phyloP scores from a whole-genome alignment of 257 asterid genomes.

The Capsicum baccatum region DNA sequence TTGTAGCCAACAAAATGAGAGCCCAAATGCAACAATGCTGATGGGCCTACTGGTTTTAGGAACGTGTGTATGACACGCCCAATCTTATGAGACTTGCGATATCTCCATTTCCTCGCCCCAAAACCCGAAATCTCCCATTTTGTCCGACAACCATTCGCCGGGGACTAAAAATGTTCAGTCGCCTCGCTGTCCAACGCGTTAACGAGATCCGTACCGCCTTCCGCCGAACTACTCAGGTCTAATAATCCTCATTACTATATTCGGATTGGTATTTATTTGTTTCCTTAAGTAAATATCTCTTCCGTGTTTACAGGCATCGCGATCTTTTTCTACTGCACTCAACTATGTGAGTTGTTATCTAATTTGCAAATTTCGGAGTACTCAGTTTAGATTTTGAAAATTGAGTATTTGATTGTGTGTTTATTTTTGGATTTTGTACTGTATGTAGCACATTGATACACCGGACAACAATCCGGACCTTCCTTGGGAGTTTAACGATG shows the following conservation, averaged over 20 bases:
- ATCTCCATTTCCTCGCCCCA: conserved; percentile 32
- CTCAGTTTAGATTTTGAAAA: conserved; percentile 25
- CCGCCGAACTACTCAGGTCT: conserved; percentile 73
- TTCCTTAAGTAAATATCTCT: neutral
- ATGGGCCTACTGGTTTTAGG: conserved; percentile 44
- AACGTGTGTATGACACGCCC: conserved; percentile 29
- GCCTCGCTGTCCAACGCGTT: conserved; percentile 73
- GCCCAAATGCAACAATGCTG: neutral
- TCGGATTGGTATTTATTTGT: neutral
- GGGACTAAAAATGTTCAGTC: conserved; percentile 63
- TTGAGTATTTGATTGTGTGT: neutral
- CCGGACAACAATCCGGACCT: conserved; percentile 84
- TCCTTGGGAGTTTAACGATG: conserved; percentile 78
- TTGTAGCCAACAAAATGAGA: too few relatives aligned
- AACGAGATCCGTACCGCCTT: conserved; percentile 77
- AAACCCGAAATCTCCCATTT: neutral
- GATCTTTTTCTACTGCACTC: conserved; percentile 83
- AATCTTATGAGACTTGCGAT: conserved; percentile 23
- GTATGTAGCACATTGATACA: conserved; percentile 74
- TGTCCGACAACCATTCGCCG: neutral
- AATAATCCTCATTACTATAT: neutral
- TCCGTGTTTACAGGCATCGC: conserved; percentile 58
- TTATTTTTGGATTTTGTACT: neutral
- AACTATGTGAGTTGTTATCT: conserved; percentile 67
- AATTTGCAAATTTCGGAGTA: neutral